Conservation (phyloP, 192 early-diverging fungal genomes). For the Rhizophagus clarus region DNA sequence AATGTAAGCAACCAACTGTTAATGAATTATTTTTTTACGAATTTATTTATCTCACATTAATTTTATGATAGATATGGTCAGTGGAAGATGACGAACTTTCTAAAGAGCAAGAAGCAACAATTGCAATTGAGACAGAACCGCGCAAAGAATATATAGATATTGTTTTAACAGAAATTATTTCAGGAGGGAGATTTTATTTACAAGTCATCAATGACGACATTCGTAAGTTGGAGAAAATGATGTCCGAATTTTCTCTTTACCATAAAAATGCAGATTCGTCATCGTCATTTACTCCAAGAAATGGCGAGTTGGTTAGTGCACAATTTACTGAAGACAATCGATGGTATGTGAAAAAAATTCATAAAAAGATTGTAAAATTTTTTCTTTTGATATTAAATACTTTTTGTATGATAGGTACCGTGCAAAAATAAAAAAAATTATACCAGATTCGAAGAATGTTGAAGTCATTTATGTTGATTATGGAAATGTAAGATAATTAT, state of each 20-base stretch:
- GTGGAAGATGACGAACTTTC: conserved; percentile 45
- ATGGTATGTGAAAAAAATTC: conserved; percentile 63
- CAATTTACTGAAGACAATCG: conserved; percentile 86
- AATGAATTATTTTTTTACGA: neutral
- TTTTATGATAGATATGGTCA: conserved; percentile 41
- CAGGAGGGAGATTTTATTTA: conserved; percentile 61
- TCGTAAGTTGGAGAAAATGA: conserved; percentile 76
- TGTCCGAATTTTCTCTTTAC: conserved; percentile 74
- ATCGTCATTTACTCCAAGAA: conserved; percentile 59
- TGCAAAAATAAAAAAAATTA: conserved; percentile 71
- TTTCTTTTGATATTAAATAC: no score
- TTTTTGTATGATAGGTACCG: conserved; percentile 45
- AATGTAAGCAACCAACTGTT: conserved; percentile 69
- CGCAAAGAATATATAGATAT: conserved; percentile 78
- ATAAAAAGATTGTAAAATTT: no score
- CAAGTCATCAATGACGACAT: conserved; percentile 64
- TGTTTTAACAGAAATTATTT: conserved; percentile 68
- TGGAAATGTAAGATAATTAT: conserved; percentile 70
- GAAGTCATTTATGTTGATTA: conserved; percentile 91
- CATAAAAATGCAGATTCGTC: conserved; percentile 43
- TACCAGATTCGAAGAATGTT: conserved; percentile 60
- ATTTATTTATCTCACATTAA: neutral
- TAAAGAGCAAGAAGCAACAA: conserved; percentile 49
- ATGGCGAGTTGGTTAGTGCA: conserved; percentile 73
- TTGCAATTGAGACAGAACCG: conserved; percentile 45